Percentiles rank a stretch among this genome's conserved stretches.
Conservation (phyloP, 495 filamentous ascomycete species). For the Penicillium macrosclerotiorum region DNA sequence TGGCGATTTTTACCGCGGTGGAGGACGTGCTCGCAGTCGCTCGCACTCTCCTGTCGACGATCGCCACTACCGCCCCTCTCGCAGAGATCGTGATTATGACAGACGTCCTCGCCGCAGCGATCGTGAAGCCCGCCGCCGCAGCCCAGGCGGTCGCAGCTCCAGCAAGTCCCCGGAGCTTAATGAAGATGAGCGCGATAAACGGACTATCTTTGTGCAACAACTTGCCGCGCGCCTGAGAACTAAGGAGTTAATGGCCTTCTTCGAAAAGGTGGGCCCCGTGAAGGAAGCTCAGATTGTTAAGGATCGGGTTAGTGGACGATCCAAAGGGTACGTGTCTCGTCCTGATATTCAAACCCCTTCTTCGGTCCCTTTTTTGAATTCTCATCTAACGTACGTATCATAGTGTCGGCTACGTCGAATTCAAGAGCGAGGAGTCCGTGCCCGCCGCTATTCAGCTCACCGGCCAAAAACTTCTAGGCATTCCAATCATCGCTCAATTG, state of each 20-base stretch:
- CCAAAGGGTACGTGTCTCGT: constrained; percentile 77
- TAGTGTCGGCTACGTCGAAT: constrained; percentile 99
- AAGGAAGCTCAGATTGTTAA: constrained; percentile 99
- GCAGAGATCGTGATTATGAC: constrained; percentile 24
- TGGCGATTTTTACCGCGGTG: constrained; percentile 74
- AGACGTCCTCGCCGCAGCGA: constrained; percentile 43
- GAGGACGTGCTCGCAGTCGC: constrained; percentile 65
- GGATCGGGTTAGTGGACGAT: constrained; percentile 92
- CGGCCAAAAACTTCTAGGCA: constrained; percentile 96
- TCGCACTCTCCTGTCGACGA: constrained; percentile 73
- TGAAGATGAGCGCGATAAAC: constrained; percentile 93
- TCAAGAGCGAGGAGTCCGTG: constrained; percentile 94
- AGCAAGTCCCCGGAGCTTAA: constrained; percentile 66
- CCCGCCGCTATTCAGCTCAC: constrained; percentile 93
- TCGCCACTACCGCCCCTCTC: constrained; percentile 71
- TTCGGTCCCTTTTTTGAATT: too few relatives aligned
- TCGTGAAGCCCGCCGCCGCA: constrained; percentile 55
- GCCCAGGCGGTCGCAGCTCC: constrained; percentile 45
- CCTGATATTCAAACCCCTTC: not conserved
- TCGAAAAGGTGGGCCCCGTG: constrained; percentile 93
- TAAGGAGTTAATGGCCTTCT: constrained; percentile 91
- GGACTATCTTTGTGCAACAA: constrained; percentile 98
- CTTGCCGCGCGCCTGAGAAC: constrained; percentile 88
- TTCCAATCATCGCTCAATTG: constrained; percentile 96
- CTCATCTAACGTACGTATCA: constrained; percentile 4